phyloP scores from a whole-genome alignment of 2,329 filamentous ascomycete species.

The Xylariaceae sp. region DNA sequence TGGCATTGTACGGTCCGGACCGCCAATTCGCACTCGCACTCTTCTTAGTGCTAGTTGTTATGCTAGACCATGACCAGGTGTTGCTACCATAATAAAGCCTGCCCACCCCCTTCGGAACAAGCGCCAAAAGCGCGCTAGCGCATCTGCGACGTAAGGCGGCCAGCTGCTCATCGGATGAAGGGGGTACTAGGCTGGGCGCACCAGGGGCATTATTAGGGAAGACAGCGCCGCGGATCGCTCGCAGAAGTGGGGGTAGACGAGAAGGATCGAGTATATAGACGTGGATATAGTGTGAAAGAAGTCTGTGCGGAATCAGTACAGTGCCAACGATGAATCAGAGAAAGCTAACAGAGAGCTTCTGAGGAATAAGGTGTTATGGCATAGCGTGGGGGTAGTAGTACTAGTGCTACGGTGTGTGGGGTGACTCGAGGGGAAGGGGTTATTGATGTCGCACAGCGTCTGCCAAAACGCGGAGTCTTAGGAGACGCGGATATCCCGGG shows the following conservation, averaged over 20 bases:
- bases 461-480: constrained; percentile 7
- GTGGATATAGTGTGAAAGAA: constrained; percentile 60
- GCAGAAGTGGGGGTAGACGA: constrained; percentile 67
- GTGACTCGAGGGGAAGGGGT: constrained; percentile 20
- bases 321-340: constrained; percentile 24
- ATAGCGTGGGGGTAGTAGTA: constrained; percentile 33
- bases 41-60: constrained; percentile 25
- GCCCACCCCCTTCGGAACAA: constrained; percentile 51
- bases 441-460: constrained; percentile 19
- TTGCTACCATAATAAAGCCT: constrained; percentile 51
- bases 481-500: constrained; percentile 17
- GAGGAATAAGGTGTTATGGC: constrained; percentile 25
- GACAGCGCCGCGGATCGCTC: constrained; percentile 72
- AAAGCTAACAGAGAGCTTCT: constrained; percentile 30
- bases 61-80: constrained; percentile 38
- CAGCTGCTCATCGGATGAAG: constrained; percentile 61
- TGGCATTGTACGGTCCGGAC: constrained; percentile 34
- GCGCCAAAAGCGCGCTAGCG: constrained; percentile 59
- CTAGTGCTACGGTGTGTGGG: constrained; percentile 20
- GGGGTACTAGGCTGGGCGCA: constrained; percentile 62
- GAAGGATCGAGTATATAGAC: constrained; percentile 63
- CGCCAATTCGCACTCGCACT: constrained; percentile 27
- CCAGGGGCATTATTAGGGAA: constrained; percentile 85
- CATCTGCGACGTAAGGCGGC: constrained; percentile 67
- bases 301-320: constrained; percentile 47